phyloP scores from a whole-genome alignment of 208 protist species.

The Naegleria lovaniensis region DNA sequence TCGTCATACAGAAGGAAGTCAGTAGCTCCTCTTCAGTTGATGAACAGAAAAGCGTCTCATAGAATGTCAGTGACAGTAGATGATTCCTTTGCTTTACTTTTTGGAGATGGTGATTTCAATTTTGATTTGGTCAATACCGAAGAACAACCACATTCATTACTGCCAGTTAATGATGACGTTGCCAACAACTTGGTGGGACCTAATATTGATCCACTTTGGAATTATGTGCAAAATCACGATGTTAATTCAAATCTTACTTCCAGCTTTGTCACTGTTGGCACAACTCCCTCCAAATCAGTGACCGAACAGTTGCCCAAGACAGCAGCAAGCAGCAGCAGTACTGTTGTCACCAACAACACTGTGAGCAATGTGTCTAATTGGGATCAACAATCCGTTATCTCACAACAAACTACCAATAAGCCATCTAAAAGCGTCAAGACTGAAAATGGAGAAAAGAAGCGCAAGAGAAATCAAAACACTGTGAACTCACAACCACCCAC shows the following conservation, averaged over 20 bases:
- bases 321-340: not conserved
- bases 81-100: not conserved
- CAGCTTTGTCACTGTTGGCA: not conserved
- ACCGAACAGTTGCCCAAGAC: not conserved
- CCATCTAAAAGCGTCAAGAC: not conserved
- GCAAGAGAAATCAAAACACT: not conserved
- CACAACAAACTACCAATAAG: not conserved
- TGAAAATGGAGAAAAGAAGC: not conserved
- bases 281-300: not conserved
- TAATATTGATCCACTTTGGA: not conserved
- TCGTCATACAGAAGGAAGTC: not conserved
- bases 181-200: not conserved
- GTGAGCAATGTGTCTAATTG: not conserved
- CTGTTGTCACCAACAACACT: not conserved
- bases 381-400: not conserved
- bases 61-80: not conserved
- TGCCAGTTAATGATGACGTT: not conserved
- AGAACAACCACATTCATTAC: not conserved
- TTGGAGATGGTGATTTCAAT: not conserved
- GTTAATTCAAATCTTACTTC: not conserved
- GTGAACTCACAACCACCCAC: not conserved
- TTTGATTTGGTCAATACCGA: not conserved
- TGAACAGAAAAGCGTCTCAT: not conserved
- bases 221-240: not conserved
- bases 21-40: not conserved